These are phyloP conservation scores for Sporothrix curviconia DNA, from an alignment of 2,329 filamentous ascomycete genomes.

Conservation along the genomic window DNA sequence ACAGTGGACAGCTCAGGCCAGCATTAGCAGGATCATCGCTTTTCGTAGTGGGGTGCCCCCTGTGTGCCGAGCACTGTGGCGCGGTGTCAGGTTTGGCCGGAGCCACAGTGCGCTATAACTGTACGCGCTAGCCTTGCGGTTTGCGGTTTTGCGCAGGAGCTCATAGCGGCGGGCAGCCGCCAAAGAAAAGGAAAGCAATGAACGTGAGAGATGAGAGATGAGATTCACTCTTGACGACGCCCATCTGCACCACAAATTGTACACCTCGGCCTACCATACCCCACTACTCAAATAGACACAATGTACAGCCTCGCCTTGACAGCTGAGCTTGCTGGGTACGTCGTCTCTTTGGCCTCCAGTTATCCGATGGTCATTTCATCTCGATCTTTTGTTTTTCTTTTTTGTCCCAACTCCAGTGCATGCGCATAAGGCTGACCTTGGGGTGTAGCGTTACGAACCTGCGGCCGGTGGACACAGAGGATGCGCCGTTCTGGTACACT, in stretches of 20 bases:
- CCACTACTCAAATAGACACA: too few relatives aligned
- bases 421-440: neutral
- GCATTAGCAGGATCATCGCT: neutral
- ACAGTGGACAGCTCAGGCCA: too few relatives aligned
- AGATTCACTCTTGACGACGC: neutral
- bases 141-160: neutral
- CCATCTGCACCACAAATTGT: neutral
- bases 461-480: constrained; percentile 72
- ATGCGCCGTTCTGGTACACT: constrained; percentile 87
- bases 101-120: neutral
- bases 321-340: constrained; percentile 64
- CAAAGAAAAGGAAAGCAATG: neutral
- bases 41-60: neutral
- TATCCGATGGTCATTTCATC: neutral
- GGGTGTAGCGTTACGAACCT: constrained; percentile 77
- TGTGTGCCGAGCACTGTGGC: neutral
- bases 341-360: constrained; percentile 8
- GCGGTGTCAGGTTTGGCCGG: neutral
- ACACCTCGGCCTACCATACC: neutral
- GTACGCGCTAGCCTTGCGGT: neutral
- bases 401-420: neutral
- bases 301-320: constrained; percentile 64
- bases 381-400: neutral
- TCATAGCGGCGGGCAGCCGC: neutral
- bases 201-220: neutral